Evolutionary conservation across 2,329 filamentous ascomycete species (phyloP).

Genomic region (Teratosphaeria pseudoeucalypti): DNA sequence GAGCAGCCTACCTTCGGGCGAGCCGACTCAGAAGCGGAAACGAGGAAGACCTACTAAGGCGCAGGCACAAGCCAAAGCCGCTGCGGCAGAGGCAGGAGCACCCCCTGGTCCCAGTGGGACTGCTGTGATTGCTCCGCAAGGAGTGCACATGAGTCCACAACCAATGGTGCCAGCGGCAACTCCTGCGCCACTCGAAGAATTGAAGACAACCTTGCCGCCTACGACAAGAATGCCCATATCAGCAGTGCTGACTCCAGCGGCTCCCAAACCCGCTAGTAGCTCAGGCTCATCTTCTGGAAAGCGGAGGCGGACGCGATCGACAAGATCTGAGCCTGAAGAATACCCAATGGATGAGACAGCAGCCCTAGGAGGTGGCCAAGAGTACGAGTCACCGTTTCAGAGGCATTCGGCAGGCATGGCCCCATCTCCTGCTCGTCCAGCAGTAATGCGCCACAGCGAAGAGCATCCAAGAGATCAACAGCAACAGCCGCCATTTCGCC

Average conservation of each 20-base stretch:
- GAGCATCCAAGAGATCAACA: background rate
- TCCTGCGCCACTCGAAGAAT: conserved; percentile 7
- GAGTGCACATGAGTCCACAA: conserved; percentile 1
- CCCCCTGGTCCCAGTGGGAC: background rate
- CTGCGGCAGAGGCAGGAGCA: conserved; percentile 13
- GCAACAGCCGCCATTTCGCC: background rate
- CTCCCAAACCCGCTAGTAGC: conserved; percentile 17
- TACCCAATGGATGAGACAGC: background rate
- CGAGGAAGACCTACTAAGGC: conserved; percentile 39
- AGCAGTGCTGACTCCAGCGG: conserved; percentile 23
- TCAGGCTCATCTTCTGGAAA: conserved; percentile 24
- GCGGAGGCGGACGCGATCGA: conserved; percentile 18
- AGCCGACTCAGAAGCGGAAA: conserved; percentile 32
- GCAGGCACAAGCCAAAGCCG: conserved; percentile 35
- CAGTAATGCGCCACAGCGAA: conserved; percentile 19
- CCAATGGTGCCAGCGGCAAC: conserved; percentile 18
- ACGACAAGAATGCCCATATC: conserved; percentile 25
- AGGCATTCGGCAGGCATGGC: conserved; percentile 11
- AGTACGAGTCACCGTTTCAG: conserved; percentile 21
- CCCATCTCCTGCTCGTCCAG: conserved; percentile 14
- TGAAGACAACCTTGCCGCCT: conserved; percentile 11
- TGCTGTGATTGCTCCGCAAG: background rate
- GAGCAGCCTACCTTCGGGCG: conserved; percentile 14
- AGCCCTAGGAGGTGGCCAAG: background rate
- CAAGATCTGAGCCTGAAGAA: conserved; percentile 7